Evolutionary conservation across 2,329 filamentous ascomycete species (phyloP).

Genomic region (Aspergillus jensenii): DNA sequence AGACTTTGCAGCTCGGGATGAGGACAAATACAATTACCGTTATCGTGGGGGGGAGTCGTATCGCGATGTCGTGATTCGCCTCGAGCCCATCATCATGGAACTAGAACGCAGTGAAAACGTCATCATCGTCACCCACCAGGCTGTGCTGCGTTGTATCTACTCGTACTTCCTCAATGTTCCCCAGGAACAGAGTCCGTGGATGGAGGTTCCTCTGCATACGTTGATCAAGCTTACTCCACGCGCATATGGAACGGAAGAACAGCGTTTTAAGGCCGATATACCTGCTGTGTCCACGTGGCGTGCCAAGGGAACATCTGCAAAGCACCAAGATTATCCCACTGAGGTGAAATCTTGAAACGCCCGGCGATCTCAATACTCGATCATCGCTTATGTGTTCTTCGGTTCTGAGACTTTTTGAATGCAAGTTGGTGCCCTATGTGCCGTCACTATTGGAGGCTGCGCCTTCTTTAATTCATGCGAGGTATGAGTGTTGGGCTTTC

Average conservation of each 20-base stretch:
- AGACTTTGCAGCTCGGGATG: conserved; percentile 91
- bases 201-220: conserved; percentile 95
- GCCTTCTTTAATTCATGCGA: conserved; percentile 6
- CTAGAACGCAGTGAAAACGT: conserved; percentile 95
- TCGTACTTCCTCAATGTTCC: conserved; percentile 98
- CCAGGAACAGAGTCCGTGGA: conserved; percentile 92
- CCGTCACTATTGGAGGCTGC: conserved; percentile 8
- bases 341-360: conserved; percentile 17
- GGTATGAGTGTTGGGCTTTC: neutral
- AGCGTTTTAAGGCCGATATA: conserved; percentile 85
- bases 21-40: conserved; percentile 99
- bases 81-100: conserved; percentile 99
- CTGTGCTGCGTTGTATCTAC: conserved; percentile 94
- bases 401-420: neutral
- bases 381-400: neutral
- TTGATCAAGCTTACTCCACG: conserved; percentile 94
- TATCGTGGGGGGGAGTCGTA: conserved; percentile 96
- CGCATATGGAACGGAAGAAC: conserved; percentile 89
- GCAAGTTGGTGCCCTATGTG: neutral
- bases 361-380: neutral
- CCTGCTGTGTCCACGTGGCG: conserved; percentile 95
- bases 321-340: conserved; percentile 62
- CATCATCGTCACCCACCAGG: conserved; percentile 96
- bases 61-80: conserved; percentile 92
- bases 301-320: conserved; percentile 87